These are phyloP conservation scores for Tylopilus balloui DNA, from an alignment of 768 basidiomycete species.

Conservation along the genomic window DNA sequence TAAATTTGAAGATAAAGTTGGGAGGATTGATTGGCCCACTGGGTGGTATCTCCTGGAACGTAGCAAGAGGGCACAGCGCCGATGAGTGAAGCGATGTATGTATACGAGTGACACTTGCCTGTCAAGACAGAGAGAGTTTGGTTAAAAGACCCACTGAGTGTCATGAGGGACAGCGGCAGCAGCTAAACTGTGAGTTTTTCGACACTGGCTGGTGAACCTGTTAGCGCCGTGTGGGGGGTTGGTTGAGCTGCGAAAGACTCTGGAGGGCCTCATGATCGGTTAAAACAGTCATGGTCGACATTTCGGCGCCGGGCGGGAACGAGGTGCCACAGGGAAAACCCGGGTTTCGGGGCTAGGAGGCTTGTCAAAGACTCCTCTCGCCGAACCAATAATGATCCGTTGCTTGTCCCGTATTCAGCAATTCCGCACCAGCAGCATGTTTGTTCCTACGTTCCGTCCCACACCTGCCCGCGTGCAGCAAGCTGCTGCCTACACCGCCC, in stretches of 20 bases:
- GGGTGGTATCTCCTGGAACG: slow-evolving; percentile 20
- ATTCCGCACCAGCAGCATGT: no score
- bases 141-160: background rate
- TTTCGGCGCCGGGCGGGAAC: no score
- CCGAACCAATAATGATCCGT: no score
- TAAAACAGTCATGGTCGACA: background rate
- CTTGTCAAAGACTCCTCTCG: no score
- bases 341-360: no score
- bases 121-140: background rate
- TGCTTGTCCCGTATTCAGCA: no score
- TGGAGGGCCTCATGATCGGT: background rate
- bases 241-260: background rate
- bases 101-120: slow-evolving; percentile 11
- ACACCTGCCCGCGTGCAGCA: slow-evolving; percentile 1
- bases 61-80: slow-evolving; percentile 5
- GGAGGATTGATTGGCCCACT: slow-evolving; percentile 22
- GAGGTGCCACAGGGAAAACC: no score
- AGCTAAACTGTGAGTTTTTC: background rate
- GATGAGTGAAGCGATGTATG: slow-evolving; percentile 5
- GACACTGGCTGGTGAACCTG: background rate
- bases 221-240: background rate
- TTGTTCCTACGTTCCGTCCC: background rate
- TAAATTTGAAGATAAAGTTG: slow-evolving; percentile 3
- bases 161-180: slow-evolving; percentile 7
- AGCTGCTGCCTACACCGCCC: background rate